phyloP scores from a whole-genome alignment of 2,329 filamentous ascomycete genomes.

The Pyrenophora graminea region DNA sequence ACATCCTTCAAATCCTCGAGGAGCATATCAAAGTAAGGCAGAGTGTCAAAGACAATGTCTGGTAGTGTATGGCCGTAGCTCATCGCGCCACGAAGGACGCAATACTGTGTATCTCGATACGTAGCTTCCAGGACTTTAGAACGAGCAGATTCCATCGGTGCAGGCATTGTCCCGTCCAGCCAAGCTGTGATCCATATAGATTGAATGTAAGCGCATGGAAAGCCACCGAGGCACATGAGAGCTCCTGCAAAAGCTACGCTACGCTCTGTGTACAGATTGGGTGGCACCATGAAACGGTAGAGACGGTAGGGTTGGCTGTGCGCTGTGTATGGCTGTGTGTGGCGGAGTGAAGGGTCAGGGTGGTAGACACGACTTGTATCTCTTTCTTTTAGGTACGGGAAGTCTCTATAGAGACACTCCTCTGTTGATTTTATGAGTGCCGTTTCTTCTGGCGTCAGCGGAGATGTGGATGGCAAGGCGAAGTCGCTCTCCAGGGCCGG shows the following conservation, averaged over 20 bases:
- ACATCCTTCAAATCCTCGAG: slow-evolving; percentile 26
- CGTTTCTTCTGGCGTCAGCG: slow-evolving; percentile 40
- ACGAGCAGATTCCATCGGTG: slow-evolving; percentile 13
- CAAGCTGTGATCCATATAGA: slow-evolving; percentile 62
- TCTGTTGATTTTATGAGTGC: slow-evolving; percentile 40
- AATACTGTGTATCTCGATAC: slow-evolving; percentile 69
- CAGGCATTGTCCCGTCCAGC: slow-evolving; percentile 57
- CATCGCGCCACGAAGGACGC: slow-evolving; percentile 72
- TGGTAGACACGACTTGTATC: slow-evolving; percentile 23
- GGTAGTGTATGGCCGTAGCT: slow-evolving; percentile 68
- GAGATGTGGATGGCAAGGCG: slow-evolving; percentile 50
- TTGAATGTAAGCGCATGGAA: slow-evolving; percentile 47
- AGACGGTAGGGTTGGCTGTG: slow-evolving; percentile 40
- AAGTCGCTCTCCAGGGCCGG: slow-evolving; percentile 50
- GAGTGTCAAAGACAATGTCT: slow-evolving; percentile 36
- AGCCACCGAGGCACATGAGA: slow-evolving; percentile 44
- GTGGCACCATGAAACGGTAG: slow-evolving; percentile 52
- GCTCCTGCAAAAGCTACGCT: slow-evolving; percentile 31
- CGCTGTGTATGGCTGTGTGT: slow-evolving; percentile 10
- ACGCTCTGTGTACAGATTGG: slow-evolving; percentile 10
- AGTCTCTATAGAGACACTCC: slow-evolving; percentile 15
- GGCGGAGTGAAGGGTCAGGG: slow-evolving; percentile 24
- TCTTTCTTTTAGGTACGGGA: slow-evolving; percentile 24
- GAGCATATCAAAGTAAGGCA: slow-evolving; percentile 38
- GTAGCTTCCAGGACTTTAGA: slow-evolving; percentile 42